These are phyloP conservation scores for Limnomonas spitsbergensis DNA, from an alignment of 139 green algal species.

Conservation along the genomic window DNA sequence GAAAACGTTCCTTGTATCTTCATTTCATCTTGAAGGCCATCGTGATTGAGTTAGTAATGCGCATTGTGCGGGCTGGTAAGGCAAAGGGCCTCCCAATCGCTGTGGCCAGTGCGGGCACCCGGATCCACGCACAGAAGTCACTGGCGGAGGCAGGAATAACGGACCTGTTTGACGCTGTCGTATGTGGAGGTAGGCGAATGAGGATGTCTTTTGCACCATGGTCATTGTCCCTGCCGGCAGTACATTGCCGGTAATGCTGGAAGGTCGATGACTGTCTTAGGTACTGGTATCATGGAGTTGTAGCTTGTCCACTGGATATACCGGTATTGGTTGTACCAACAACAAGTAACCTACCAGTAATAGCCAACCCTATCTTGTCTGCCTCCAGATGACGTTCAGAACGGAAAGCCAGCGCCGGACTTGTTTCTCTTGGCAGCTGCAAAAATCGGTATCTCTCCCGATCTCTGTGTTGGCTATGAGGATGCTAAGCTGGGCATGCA, in stretches of 20 bases:
- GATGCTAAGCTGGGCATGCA: constrained; percentile 33
- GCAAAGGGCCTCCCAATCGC: constrained; percentile 36
- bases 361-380: neutral
- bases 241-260: neutral
- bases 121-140: constrained; percentile 27
- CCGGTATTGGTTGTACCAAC: neutral
- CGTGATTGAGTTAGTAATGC: constrained; percentile 16
- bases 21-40: neutral
- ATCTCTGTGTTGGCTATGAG: constrained; percentile 46
- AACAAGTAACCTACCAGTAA: neutral
- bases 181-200: neutral
- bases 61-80: constrained; percentile 19
- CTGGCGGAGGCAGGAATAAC: neutral
- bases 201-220: too few relatives aligned
- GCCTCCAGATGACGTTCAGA: constrained; percentile 27
- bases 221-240: neutral
- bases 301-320: neutral
- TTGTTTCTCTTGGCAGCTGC: constrained; percentile 41
- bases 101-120: constrained; percentile 36
- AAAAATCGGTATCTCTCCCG: constrained; percentile 36
- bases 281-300: neutral
- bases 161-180: neutral
- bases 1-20: neutral
- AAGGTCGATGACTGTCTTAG: neutral
- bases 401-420: constrained; percentile 51